phyloP scores from a whole-genome alignment of 495 filamentous ascomycete genomes.

The Sordaria brevicollis region DNA sequence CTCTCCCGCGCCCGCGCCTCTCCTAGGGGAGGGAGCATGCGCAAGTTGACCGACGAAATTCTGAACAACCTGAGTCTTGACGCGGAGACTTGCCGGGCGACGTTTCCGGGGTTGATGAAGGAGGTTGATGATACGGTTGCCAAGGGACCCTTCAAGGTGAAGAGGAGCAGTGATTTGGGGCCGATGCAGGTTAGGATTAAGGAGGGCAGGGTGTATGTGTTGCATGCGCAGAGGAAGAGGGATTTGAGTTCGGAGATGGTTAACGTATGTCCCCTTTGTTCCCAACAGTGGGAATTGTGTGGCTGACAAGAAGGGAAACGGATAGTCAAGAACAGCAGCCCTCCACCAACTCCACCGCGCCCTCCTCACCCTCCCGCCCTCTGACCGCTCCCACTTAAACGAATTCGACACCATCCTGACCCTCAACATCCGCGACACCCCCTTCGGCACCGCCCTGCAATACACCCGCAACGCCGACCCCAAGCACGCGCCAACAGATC shows the following conservation, averaged over 20 bases:
- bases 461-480: constrained; percentile 32
- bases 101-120: constrained; percentile 36
- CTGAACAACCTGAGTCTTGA: constrained; percentile 31
- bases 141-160: constrained; percentile 33
- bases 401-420: constrained; percentile 48
- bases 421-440: constrained; percentile 33
- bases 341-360: constrained; percentile 42
- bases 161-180: constrained; percentile 25
- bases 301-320: not conserved
- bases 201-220: constrained; percentile 33
- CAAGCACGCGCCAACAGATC: constrained; percentile 34
- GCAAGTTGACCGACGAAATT: constrained; percentile 12
- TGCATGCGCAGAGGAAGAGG: constrained; percentile 28
- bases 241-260: constrained; percentile 32
- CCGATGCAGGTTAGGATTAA: constrained; percentile 33
- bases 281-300: not conserved
- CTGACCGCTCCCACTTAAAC: not conserved
- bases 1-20: not conserved
- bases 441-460: constrained; percentile 25
- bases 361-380: constrained; percentile 34
- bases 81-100: constrained; percentile 27
- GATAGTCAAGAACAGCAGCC: constrained; percentile 28
- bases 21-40: not conserved
- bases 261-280: constrained; percentile 13
- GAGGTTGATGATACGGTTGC: constrained; percentile 36